phyloP scores from a whole-genome alignment of 345 rosid genomes.

The Brassica juncea region DNA sequence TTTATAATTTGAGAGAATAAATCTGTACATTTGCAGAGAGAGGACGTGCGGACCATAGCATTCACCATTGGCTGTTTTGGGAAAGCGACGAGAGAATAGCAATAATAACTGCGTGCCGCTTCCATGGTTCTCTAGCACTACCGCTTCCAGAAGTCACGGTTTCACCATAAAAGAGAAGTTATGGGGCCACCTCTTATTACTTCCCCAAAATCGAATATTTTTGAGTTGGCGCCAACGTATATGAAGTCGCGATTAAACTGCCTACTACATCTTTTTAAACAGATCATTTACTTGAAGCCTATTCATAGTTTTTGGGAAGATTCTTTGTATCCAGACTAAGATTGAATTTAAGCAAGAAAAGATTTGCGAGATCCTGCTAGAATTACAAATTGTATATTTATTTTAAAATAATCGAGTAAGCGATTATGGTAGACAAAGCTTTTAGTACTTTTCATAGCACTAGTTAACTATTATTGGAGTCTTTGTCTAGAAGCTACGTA shows the following conservation, averaged over 20 bases:
- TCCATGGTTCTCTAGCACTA: slow-evolving; percentile 7
- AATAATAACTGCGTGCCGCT: slow-evolving; percentile 37
- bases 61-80: slow-evolving; percentile 35
- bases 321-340: slow-evolving; percentile 22
- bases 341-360: slow-evolving; percentile 6
- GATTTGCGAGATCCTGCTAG: slow-evolving; percentile 22
- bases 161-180: slow-evolving; percentile 13
- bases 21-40: slow-evolving; percentile 26
- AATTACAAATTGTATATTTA: not conserved
- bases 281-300: not conserved
- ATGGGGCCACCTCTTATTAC: not conserved
- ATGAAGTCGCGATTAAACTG: too few species aligned
- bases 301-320: slow-evolving; percentile 6
- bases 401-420: slow-evolving; percentile 5
- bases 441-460: slow-evolving; percentile 3
- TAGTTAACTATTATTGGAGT: not conserved
- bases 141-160: slow-evolving; percentile 13
- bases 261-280: not conserved
- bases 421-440: not conserved
- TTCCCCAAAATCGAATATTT: too few species aligned
- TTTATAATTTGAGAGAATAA: not conserved
- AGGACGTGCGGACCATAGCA: slow-evolving; percentile 40
- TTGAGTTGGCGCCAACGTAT: too few species aligned
- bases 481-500: slow-evolving; percentile 26
- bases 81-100: slow-evolving; percentile 37